A percentile compares a stretch with the other conserved stretches of the same genome.
Evolutionary conservation across 495 filamentous ascomycete species (phyloP).

Genomic region (Penicillium diatomitis): DNA sequence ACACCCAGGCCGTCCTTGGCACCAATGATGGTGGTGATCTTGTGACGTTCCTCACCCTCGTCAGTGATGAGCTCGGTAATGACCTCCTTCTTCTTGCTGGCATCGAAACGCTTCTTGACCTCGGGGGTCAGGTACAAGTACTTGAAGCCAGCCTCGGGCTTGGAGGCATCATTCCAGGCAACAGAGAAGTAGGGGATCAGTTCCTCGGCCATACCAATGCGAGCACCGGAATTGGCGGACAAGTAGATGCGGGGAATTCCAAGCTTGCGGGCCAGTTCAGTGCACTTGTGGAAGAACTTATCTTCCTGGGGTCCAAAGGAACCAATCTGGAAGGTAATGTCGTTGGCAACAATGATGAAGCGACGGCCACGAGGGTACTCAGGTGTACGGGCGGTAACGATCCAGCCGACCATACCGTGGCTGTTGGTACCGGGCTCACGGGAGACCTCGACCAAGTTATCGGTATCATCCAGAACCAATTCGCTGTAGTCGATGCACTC

Average conservation of each 20-base stretch:
- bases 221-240: slow-evolving; percentile 98
- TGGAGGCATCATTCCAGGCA: slow-evolving; percentile 81
- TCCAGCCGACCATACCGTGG: slow-evolving; percentile 97
- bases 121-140: slow-evolving; percentile 93
- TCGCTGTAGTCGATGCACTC: slow-evolving; percentile 96
- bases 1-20: slow-evolving; percentile 94
- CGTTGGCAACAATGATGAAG: slow-evolving; percentile 95
- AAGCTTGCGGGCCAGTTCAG: slow-evolving; percentile 82
- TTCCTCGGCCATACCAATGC: slow-evolving; percentile 94
- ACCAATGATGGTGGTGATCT: slow-evolving; percentile 90
- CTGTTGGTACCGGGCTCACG: slow-evolving; percentile 91
- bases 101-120: slow-evolving; percentile 80
- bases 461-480: slow-evolving; percentile 85
- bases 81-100: slow-evolving; percentile 68
- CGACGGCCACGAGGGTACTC: slow-evolving; percentile 89
- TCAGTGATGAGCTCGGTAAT: slow-evolving; percentile 81
- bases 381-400: slow-evolving; percentile 93
- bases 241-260: slow-evolving; percentile 96
- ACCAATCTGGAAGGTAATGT: slow-evolving; percentile 98
- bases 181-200: slow-evolving; percentile 93
- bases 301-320: slow-evolving; percentile 95
- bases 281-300: slow-evolving; percentile 98
- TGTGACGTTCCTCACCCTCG: slow-evolving; percentile 83
- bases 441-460: slow-evolving; percentile 83
- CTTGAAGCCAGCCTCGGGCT: slow-evolving; percentile 89